Evolutionary conservation across 2,329 filamentous ascomycete genomes (phyloP).

Genomic region (Hypoxylon sp.): DNA sequence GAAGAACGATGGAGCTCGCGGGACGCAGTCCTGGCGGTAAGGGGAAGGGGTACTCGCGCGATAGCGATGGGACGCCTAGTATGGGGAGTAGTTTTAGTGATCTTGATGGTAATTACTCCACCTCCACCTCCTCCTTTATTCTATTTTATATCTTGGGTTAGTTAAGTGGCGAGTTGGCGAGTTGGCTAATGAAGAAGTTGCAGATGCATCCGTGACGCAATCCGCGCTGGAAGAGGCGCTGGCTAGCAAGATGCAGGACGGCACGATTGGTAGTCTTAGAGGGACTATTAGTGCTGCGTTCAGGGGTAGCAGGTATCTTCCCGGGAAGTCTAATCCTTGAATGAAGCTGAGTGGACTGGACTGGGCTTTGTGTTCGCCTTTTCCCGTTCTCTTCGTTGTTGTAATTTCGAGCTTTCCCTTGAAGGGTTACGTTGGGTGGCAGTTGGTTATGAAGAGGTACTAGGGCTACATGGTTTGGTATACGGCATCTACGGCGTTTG

Average conservation of each 20-base stretch:
- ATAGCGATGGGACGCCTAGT: slow-evolving; percentile 81
- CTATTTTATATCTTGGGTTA: slow-evolving; percentile 3
- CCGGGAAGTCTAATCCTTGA: slow-evolving; percentile 26
- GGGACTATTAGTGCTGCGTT: slow-evolving; percentile 78
- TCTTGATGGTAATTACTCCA: slow-evolving; percentile 73
- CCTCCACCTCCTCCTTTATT: not conserved
- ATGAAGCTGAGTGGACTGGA: not conserved
- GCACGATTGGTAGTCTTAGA: slow-evolving; percentile 72
- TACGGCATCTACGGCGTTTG: slow-evolving; percentile 12
- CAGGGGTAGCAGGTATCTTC: slow-evolving; percentile 72
- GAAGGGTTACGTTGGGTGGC: not conserved
- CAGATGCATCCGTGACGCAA: slow-evolving; percentile 86
- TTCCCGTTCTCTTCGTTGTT: not conserved
- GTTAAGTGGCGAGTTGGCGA: not conserved
- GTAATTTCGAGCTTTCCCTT: not conserved
- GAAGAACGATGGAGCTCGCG: slow-evolving; percentile 71
- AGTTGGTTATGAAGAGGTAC: slow-evolving; percentile 15
- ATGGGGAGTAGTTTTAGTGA: slow-evolving; percentile 92
- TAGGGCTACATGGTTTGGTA: slow-evolving; percentile 6
- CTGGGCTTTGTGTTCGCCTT: not conserved
- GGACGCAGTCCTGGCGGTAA: slow-evolving; percentile 68
- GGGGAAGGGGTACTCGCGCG: slow-evolving; percentile 67
- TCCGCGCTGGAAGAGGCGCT: slow-evolving; percentile 84
- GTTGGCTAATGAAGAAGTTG: slow-evolving; percentile 14
- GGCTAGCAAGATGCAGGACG: slow-evolving; percentile 78